phyloP scores from a whole-genome alignment of 2,329 filamentous ascomycete species.

The Verticillium dahliae region DNA sequence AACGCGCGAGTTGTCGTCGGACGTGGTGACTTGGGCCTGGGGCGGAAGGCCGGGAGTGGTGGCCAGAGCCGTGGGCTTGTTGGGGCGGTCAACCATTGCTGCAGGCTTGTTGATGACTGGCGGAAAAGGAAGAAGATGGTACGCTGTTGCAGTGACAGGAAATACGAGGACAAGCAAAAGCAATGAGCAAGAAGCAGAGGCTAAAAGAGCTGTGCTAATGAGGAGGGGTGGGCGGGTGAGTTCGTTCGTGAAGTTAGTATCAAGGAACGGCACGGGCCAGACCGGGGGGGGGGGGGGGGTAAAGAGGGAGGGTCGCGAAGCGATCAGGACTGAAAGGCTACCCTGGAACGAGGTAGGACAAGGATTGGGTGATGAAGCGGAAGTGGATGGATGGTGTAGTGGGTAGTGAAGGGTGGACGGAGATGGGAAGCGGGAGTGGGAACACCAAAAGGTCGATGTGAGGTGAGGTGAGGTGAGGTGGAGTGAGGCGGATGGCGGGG shows the following conservation, averaged over 20 bases:
- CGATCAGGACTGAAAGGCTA: not conserved
- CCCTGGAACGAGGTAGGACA: not conserved
- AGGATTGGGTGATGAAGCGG: not conserved
- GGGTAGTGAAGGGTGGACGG: not conserved
- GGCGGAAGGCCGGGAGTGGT: slow-evolving; percentile 68
- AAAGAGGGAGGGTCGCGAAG: not conserved
- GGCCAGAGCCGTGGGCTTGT: slow-evolving; percentile 74
- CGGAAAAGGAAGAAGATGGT: not conserved
- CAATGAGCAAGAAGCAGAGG: not conserved
- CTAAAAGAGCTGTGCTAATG: not conserved
- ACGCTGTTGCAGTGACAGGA: not conserved
- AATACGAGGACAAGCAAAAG: not conserved
- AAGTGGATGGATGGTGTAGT: not conserved
- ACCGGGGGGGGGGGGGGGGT: not conserved
- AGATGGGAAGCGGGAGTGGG: not conserved
- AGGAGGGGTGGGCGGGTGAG: not conserved
- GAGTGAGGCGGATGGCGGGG: not conserved
- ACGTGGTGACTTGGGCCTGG: slow-evolving; percentile 68
- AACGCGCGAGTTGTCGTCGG: slow-evolving; percentile 64
- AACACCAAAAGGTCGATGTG: not conserved
- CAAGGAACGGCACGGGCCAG: not conserved
- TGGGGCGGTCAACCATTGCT: slow-evolving; percentile 71
- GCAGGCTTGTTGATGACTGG: not conserved
- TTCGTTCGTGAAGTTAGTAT: not conserved
- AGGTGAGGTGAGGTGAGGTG: not conserved